These are phyloP conservation scores for Prinsepia uniflora DNA, from an alignment of 306 rosid genomes.

Conservation along the genomic window DNA sequence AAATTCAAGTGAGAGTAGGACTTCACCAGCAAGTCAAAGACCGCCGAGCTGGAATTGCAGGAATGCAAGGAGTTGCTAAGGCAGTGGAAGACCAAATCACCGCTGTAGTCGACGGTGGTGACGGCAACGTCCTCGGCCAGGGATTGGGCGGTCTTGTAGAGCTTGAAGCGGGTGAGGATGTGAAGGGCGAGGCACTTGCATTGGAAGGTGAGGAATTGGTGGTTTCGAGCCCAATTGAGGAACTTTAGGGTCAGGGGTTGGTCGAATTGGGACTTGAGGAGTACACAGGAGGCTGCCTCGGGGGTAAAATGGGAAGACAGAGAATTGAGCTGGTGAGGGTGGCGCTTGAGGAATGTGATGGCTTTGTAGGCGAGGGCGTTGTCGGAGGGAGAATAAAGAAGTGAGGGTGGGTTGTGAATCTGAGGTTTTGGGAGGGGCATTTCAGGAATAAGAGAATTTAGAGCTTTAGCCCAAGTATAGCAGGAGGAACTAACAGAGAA, in stretches of 20 bases:
- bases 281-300: constrained; percentile 64
- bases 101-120: constrained; percentile 33
- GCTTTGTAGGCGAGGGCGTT: constrained; percentile 51
- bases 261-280: constrained; percentile 61
- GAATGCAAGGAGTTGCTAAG: constrained; percentile 49
- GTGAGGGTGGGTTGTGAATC: constrained; percentile 19
- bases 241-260: constrained; percentile 45
- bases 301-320: constrained; percentile 64
- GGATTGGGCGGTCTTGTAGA: constrained; percentile 62
- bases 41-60: constrained; percentile 64
- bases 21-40: constrained; percentile 65
- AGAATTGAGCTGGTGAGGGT: constrained; percentile 48
- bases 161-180: constrained; percentile 73
- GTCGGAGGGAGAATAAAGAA: constrained; percentile 35
- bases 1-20: constrained; percentile 55
- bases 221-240: constrained; percentile 60
- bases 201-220: constrained; percentile 49
- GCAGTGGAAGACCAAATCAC: constrained; percentile 43
- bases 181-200: constrained; percentile 81
- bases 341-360: constrained; percentile 57
- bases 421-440: constrained; percentile 38
- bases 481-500: no score
- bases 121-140: constrained; percentile 60
- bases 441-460: not conserved
- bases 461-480: not conserved